Percentiles rank a stretch among this genome's conserved stretches.
phyloP scores from a whole-genome alignment of 2,329 filamentous ascomycete genomes.

The Pezicula carpinea region DNA sequence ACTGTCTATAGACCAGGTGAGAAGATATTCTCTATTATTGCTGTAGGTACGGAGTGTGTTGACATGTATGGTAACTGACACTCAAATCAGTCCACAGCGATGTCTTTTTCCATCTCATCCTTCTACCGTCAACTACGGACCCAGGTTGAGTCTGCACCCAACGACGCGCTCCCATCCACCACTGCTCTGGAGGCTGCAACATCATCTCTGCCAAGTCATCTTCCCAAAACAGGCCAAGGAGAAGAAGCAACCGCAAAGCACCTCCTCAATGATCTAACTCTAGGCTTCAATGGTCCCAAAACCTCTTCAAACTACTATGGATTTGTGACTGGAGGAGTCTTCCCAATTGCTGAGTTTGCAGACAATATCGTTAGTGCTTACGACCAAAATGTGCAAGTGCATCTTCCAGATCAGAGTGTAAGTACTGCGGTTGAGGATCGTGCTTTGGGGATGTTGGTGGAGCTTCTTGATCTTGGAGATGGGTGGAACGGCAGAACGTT shows the following conservation, averaged over 20 bases:
- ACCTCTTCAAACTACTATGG: constrained; percentile 62
- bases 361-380: constrained; percentile 77
- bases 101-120: constrained; percentile 20
- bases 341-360: constrained; percentile 74
- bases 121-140: constrained; percentile 19
- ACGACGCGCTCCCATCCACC: constrained; percentile 20
- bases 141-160: constrained; percentile 14
- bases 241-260: constrained; percentile 37
- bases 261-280: constrained; percentile 39
- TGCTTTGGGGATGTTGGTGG: constrained; percentile 64
- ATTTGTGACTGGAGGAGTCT: constrained; percentile 79
- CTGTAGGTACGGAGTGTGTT: too few relatives aligned
- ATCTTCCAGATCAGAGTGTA: constrained; percentile 71
- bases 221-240: constrained; percentile 38
- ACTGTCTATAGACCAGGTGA: too few relatives aligned
- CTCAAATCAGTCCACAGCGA: background rate
- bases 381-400: constrained; percentile 82
- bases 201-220: constrained; percentile 27
- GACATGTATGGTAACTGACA: too few relatives aligned
- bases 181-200: constrained; percentile 15
- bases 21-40: too few relatives aligned
- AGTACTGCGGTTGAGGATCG: constrained; percentile 72
- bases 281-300: constrained; percentile 30
- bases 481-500: constrained; percentile 73
- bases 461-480: constrained; percentile 57